Conservation (phyloP, 768 basidiomycete species). For the Trametopsis cervina region DNA sequence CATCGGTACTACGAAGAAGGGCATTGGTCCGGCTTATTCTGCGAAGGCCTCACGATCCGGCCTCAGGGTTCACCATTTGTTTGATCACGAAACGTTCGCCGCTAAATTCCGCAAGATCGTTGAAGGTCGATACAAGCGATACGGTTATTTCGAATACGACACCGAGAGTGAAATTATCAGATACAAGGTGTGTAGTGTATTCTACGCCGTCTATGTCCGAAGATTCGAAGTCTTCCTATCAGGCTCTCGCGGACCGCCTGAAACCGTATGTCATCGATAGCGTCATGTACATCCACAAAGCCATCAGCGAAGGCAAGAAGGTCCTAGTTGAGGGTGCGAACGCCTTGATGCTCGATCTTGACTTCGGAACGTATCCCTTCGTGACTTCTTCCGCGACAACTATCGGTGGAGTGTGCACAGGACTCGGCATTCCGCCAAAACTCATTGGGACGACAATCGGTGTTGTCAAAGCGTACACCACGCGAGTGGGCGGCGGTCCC, state of each 20-base stretch:
- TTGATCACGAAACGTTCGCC: conserved; percentile 79
- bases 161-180: conserved; percentile 93
- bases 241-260: conserved; percentile 81
- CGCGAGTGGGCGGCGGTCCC: conserved; percentile 96
- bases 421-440: conserved; percentile 93
- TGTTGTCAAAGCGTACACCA: conserved; percentile 97
- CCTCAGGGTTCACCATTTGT: conserved; percentile 92
- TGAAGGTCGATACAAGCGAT: conserved; percentile 96
- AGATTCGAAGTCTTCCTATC: background rate
- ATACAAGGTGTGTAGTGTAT: conserved; percentile 58
- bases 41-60: conserved; percentile 96
- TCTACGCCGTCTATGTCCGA: conserved; percentile 7
- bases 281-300: conserved; percentile 75
- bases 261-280: conserved; percentile 88
- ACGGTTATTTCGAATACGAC: conserved; percentile 97
- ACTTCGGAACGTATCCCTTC: conserved; percentile 96
- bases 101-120: conserved; percentile 92
- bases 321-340: conserved; percentile 97
- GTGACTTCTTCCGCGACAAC: conserved; percentile 93
- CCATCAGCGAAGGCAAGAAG: conserved; percentile 66
- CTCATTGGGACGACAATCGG: conserved; percentile 82
- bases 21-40: conserved; percentile 98
- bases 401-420: conserved; percentile 95
- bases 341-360: conserved; percentile 96
- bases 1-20: conserved; percentile 97